phyloP scores from a whole-genome alignment of 306 rosid genomes.

The Ochetophila trinervis region DNA sequence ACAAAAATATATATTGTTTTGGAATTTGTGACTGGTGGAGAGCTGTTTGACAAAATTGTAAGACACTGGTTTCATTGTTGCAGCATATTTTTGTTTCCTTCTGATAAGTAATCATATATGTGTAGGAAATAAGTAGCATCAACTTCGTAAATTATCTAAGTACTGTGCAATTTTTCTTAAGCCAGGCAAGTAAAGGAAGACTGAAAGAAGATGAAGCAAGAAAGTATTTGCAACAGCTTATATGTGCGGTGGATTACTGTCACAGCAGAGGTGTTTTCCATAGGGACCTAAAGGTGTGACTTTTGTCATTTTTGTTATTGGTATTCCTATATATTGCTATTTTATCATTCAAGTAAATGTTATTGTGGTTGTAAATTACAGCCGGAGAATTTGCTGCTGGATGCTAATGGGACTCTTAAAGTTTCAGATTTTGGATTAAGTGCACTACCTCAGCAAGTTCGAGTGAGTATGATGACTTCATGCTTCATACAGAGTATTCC shows the following conservation, averaged over 20 bases:
- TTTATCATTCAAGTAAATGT: conserved; percentile 10
- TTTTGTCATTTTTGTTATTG: conserved; percentile 2
- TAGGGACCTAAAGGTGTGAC: conserved; percentile 76
- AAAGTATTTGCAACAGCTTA: conserved; percentile 89
- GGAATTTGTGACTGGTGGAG: conserved; percentile 95
- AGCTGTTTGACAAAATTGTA: conserved; percentile 89
- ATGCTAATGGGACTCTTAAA: conserved; percentile 66
- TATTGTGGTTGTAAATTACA: conserved; percentile 36
- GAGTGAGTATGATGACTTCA: conserved; percentile 55
- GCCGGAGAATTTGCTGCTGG: conserved; percentile 92
- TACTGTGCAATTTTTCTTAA: conserved; percentile 15
- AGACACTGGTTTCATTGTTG: conserved; percentile 28
- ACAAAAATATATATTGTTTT: conserved; percentile 87
- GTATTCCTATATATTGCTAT: neutral
- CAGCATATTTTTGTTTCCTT: conserved; percentile 5
- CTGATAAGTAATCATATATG: neutral
- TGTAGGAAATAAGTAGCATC: neutral
- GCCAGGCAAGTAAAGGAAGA: conserved; percentile 78
- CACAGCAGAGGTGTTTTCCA: conserved; percentile 96
- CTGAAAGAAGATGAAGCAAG: conserved; percentile 94
- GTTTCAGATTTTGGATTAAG: conserved; percentile 97
- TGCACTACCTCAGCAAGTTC: conserved; percentile 89
- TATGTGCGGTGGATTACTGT: conserved; percentile 90
- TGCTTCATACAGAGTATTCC: conserved; percentile 5
- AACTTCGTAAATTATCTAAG: conserved; percentile 13